These are phyloP conservation scores for Calocera cornea DNA, from an alignment of 768 basidiomycete species.

Conservation along the genomic window DNA sequence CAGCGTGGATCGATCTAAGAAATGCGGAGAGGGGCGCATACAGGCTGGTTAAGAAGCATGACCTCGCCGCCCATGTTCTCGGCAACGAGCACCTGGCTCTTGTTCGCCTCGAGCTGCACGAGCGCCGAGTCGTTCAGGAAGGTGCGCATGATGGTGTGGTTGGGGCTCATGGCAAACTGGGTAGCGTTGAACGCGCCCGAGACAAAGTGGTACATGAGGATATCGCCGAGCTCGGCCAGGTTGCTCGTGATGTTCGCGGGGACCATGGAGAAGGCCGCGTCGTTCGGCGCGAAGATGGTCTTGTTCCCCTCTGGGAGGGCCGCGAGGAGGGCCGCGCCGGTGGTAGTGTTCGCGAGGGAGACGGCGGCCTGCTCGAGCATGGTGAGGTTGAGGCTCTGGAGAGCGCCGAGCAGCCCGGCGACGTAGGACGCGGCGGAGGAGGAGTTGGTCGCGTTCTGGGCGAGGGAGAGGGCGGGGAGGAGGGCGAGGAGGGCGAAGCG, in stretches of 20 bases:
- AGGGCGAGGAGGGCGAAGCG: constrained; percentile 10
- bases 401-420: constrained; percentile 25
- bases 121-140: constrained; percentile 38
- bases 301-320: constrained; percentile 23
- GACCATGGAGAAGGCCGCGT: constrained; percentile 34
- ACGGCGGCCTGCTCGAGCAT: constrained; percentile 30
- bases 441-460: constrained; percentile 15
- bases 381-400: constrained; percentile 31
- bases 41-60: constrained; percentile 31
- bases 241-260: constrained; percentile 26
- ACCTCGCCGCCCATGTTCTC: constrained; percentile 28
- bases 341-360: constrained; percentile 32
- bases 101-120: constrained; percentile 44
- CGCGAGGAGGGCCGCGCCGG: constrained; percentile 23
- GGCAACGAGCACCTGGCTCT: constrained; percentile 44
- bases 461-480: constrained; percentile 22
- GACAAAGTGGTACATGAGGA: constrained; percentile 46
- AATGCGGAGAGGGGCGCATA: neutral
- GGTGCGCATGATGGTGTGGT: constrained; percentile 50
- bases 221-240: constrained; percentile 30
- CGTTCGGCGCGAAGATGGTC: constrained; percentile 45
- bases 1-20: neutral
- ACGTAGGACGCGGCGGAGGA: constrained; percentile 19
- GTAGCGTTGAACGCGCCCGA: constrained; percentile 36
- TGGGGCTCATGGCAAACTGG: constrained; percentile 35